A percentile compares a stretch with the other conserved stretches of the same genome.
Conservation (phyloP, 495 filamentous ascomycete species). For the Trichocladium antarcticum region DNA sequence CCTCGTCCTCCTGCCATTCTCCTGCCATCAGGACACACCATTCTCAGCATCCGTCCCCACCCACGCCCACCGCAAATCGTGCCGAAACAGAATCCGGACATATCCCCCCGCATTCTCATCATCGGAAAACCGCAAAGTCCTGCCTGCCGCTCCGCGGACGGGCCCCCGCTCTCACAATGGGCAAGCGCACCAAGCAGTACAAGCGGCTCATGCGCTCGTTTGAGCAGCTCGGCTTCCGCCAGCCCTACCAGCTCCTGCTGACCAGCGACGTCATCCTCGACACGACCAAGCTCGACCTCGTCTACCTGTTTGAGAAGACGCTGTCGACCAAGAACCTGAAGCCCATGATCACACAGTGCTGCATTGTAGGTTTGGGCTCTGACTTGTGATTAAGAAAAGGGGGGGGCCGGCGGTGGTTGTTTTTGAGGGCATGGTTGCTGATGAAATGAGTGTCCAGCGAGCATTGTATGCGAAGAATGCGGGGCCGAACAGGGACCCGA, state of each 20-base stretch:
- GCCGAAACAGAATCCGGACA: too few species aligned
- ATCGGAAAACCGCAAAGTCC: background rate
- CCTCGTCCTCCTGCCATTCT: background rate
- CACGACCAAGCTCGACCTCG: conserved; percentile 58
- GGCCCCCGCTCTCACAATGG: conserved; percentile 27
- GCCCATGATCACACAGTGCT: conserved; percentile 50
- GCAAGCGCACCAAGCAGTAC: conserved; percentile 90
- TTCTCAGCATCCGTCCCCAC: too few species aligned
- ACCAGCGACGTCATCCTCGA: conserved; percentile 27
- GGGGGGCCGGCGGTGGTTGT: too few species aligned
- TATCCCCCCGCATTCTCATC: background rate
- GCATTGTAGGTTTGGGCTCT: conserved; percentile 19
- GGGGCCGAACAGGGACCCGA: conserved; percentile 44
- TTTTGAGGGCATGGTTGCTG: conserved; percentile 28
- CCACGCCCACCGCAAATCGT: too few species aligned
- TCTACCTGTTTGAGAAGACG: conserved; percentile 52
- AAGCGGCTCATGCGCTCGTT: conserved; percentile 90
- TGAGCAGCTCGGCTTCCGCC: conserved; percentile 53
- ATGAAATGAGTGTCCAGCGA: conserved; percentile 60
- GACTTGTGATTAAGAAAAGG: conserved; percentile 35
- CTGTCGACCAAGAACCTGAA: conserved; percentile 64
- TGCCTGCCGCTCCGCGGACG: background rate
- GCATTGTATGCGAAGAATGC: conserved; percentile 47
- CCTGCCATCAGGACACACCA: too few species aligned
- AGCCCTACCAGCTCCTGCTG: conserved; percentile 79